Percentiles rank a stretch among this genome's conserved stretches.
phyloP scores from a whole-genome alignment of 805 yeast species.

The Cephaloascus albidus region DNA sequence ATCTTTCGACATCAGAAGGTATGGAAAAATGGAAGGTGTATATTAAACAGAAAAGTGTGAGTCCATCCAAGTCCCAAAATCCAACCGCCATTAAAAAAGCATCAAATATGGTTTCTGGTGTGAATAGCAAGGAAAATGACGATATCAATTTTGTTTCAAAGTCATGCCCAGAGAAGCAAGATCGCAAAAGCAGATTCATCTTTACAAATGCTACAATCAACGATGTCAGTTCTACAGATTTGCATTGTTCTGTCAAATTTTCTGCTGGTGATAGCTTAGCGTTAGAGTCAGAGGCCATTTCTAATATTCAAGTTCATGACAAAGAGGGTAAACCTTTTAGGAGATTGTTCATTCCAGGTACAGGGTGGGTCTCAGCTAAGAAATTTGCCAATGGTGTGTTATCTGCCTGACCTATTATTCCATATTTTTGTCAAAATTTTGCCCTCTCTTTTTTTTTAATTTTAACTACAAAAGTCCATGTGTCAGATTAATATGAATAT shows the following conservation, averaged over 20 bases:
- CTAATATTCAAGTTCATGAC: slow-evolving; percentile 15
- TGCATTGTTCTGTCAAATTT: not conserved
- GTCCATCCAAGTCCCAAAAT: not conserved
- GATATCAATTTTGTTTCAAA: slow-evolving; percentile 3
- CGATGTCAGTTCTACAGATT: slow-evolving; percentile 9
- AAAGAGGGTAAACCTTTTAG: slow-evolving; percentile 29
- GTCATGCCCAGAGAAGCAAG: slow-evolving; percentile 10
- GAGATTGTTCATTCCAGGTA: slow-evolving; percentile 35
- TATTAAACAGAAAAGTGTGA: slow-evolving; percentile 5
- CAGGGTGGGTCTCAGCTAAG: slow-evolving; percentile 40
- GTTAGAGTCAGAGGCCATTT: too few relatives aligned
- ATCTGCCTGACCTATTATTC: too few relatives aligned
- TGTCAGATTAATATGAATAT: too few relatives aligned
- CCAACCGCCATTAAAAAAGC: not conserved
- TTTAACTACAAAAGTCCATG: too few relatives aligned
- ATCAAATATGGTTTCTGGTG: too few relatives aligned
- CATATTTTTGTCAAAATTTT: too few relatives aligned
- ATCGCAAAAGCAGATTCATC: slow-evolving; percentile 2
- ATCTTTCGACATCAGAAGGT: slow-evolving; percentile 19
- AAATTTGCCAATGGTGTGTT: slow-evolving; percentile 9
- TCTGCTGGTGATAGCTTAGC: slow-evolving; percentile 2
- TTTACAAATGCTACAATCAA: slow-evolving; percentile 1
- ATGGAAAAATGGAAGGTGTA: slow-evolving; percentile 13
- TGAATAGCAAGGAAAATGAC: slow-evolving; percentile 1
- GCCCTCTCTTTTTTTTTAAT: too few relatives aligned